Percentiles rank a stretch among this genome's conserved stretches.
These are phyloP conservation scores for Pseudotsuga menziesii DNA, from an alignment of 75 land plant genomes.

Conservation along the genomic window DNA sequence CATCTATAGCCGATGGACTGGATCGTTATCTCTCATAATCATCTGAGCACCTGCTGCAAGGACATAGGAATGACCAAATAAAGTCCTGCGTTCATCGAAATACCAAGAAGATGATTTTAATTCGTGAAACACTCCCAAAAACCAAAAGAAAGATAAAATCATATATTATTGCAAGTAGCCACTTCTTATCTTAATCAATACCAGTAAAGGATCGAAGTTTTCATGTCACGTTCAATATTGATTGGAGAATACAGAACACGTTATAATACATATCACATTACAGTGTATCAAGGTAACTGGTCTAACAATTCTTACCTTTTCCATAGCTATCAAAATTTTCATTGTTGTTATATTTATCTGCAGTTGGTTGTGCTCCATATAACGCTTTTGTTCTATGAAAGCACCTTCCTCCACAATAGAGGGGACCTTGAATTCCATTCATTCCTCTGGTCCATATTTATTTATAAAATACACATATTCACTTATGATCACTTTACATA, in stretches of 20 bases:
- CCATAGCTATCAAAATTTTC: neutral
- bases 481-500: no score
- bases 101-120: neutral
- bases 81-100: neutral
- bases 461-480: no score
- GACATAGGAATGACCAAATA: conserved; percentile 18
- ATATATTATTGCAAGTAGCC: no score
- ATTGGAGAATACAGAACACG: neutral
- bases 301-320: neutral
- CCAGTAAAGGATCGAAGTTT: neutral
- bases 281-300: neutral
- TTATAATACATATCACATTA: neutral
- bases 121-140: neutral
- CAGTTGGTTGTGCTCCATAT: conserved; percentile 21
- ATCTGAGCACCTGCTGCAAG: conserved; percentile 10
- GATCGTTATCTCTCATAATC: neutral
- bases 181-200: neutral
- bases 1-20: conserved; percentile 3
- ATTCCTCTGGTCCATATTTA: conserved; percentile 14
- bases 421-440: conserved; percentile 28
- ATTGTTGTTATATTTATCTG: neutral
- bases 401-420: conserved; percentile 33
- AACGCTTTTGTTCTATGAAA: conserved; percentile 34
- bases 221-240: no score
- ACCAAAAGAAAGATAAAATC: no score